Base-by-base conservation (phyloP, 192 early-diverging fungal species). In the Coemansia sp. region DNA sequence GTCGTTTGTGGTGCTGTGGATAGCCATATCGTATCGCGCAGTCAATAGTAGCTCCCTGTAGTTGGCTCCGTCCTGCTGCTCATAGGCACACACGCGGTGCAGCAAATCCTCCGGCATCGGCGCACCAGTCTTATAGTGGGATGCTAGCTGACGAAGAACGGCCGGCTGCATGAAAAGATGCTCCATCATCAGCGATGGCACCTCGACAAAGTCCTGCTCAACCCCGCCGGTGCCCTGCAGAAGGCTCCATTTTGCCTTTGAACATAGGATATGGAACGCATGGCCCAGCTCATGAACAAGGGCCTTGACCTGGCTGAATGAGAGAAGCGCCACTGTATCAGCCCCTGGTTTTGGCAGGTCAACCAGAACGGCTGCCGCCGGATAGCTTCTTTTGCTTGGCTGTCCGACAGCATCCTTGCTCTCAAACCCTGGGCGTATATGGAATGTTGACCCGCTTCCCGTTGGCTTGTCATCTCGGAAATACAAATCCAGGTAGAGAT, bases 241-340 rank as follows among this genome's bases (percentile, higher is more conserved):
- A 0, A 84, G 68, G 11, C 84, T 78, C 54, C 82, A 90, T 68
- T 86, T 89, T 10, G 89, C 88, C 22, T 79, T 69, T 37, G 88
- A 86, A 74, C 90, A 92, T 18, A 93, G 45, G 26, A 77, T 76
- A 66, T 83, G 81, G 60, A 87, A 85, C 15, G 76, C 82, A 62
- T 88, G 86, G 36, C 90, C 93, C 66, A 94, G 85, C 63, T 93
- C 93, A 57, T 94, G 93, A 78, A 91, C 89, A 42, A 90, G 88
- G 2, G 89, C 91, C 21, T 78, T 80, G 18, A 92, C 87, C 72
- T 93, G 90, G 58, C 75, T 83, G 66, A 93, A 91, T 48, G 88
- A 87, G 32, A 93, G 82, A 36, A 93, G 68, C 2, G 88, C 87
- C 8, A 89, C 92, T n/a, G 84, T 74, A 8, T 74, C 75, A 4